A percentile compares a stretch with the other conserved stretches of the same genome.
These are phyloP conservation scores for Phytopythium ostracodes DNA, from an alignment of 352 stramenopile species.

Conservation along the genomic window DNA sequence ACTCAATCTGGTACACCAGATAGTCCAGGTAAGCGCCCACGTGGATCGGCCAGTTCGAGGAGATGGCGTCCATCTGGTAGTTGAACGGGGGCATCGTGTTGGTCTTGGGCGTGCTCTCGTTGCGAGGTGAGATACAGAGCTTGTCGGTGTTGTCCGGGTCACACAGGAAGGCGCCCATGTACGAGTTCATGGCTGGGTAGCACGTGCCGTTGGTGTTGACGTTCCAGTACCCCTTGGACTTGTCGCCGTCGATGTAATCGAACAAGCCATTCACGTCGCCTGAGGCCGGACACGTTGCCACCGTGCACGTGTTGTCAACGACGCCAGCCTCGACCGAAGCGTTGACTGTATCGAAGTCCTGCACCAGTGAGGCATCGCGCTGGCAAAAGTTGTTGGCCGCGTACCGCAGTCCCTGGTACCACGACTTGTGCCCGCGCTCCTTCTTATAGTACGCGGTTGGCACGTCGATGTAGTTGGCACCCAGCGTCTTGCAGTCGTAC, in stretches of 20 bases:
- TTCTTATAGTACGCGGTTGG: constrained; percentile 33
- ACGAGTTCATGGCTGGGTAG: constrained; percentile 61
- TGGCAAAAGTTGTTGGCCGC: constrained; percentile 42
- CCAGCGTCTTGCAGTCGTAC: constrained; percentile 43
- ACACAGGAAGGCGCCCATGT: constrained; percentile 57
- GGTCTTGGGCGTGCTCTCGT: constrained; percentile 27
- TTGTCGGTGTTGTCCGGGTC: constrained; percentile 42
- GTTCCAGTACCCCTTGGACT: constrained; percentile 31
- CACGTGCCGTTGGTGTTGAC: constrained; percentile 68
- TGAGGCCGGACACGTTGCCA: constrained; percentile 31
- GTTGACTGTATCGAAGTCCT: constrained; percentile 24
- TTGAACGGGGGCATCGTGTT: constrained; percentile 64
- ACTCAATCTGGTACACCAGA: constrained; percentile 67
- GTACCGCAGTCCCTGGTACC: constrained; percentile 57
- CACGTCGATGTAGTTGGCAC: constrained; percentile 46
- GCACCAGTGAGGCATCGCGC: constrained; percentile 11
- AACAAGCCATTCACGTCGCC: constrained; percentile 40
- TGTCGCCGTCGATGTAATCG: constrained; percentile 28
- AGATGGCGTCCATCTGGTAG: constrained; percentile 81
- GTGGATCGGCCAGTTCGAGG: constrained; percentile 65
- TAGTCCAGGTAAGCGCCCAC: constrained; percentile 54
- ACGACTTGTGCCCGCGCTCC: constrained; percentile 38
- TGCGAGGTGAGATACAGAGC: constrained; percentile 34
- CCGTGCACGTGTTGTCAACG: constrained; percentile 33
- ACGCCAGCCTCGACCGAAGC: constrained; percentile 26